Conservation (phyloP, 1,284 basidiomycete species). For the Ustilago cynodontis region DNA sequence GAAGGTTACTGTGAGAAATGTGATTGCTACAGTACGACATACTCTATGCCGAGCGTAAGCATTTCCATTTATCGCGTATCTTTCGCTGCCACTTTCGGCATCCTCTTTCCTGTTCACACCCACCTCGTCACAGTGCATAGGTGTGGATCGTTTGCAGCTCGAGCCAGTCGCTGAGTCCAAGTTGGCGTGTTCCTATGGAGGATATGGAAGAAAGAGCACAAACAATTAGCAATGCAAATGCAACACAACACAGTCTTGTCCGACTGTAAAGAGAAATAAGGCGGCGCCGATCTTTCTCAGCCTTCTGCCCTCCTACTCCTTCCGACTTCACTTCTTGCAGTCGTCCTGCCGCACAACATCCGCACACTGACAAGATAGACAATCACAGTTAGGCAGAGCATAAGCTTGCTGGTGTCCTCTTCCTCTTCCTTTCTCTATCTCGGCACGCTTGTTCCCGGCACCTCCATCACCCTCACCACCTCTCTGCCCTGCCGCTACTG, state of each 20-base stretch:
- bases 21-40: neutral
- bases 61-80: neutral
- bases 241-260: neutral
- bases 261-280: neutral
- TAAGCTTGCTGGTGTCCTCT: too few relatives aligned
- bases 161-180: too few relatives aligned
- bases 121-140: too few relatives aligned
- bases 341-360: too few relatives aligned
- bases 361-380: too few relatives aligned
- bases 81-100: neutral
- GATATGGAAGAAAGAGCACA: neutral
- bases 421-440: neutral
- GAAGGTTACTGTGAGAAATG: neutral
- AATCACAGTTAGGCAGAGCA: too few relatives aligned
- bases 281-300: neutral
- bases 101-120: neutral
- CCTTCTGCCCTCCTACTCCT: neutral
- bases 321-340: too few relatives aligned
- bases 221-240: too few relatives aligned
- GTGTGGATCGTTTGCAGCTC: too few relatives aligned
- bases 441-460: conserved; percentile 1
- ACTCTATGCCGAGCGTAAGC: conserved; percentile 6
- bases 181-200: neutral
- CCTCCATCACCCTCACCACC: conserved; percentile 1
- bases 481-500: neutral